Percentiles rank a stretch among this genome's conserved stretches.
These are phyloP conservation scores for Thalassia testudinum DNA, from an alignment of 116 monocot genomes.

Conservation along the genomic window DNA sequence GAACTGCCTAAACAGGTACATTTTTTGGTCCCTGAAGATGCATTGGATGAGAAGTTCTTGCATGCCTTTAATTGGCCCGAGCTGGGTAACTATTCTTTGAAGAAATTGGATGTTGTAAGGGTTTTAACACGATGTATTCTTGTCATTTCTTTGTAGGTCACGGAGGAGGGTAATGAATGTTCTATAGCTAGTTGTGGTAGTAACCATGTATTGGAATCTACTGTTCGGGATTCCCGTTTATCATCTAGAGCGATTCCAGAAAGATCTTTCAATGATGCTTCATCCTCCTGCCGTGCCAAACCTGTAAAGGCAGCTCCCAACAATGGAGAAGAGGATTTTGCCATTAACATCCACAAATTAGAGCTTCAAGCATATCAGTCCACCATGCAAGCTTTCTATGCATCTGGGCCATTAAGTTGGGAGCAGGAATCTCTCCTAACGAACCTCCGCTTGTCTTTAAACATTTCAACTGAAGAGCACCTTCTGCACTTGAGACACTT, in stretches of 20 bases:
- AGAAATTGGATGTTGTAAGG: no score
- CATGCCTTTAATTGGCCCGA: no score
- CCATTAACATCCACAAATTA: slow-evolving; percentile 30
- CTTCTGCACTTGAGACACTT: slow-evolving; percentile 32
- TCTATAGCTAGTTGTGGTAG: slow-evolving; percentile 1
- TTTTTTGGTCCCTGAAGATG: no score
- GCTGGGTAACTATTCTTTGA: no score
- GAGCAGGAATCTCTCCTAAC: slow-evolving; percentile 54
- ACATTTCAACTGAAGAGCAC: slow-evolving; percentile 68
- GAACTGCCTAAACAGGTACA: no score
- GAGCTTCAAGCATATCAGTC: slow-evolving; percentile 57
- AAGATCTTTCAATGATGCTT: slow-evolving; percentile 7
- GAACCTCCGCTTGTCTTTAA: slow-evolving; percentile 41
- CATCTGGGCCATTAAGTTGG: slow-evolving; percentile 70
- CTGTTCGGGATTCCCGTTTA: not conserved
- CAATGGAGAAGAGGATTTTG: slow-evolving; percentile 9
- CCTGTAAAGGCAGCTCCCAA: not conserved
- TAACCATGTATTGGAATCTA: not conserved
- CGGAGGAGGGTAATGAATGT: not conserved
- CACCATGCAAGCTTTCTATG: slow-evolving; percentile 39
- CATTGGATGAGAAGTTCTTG: no score
- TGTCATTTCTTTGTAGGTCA: not conserved
- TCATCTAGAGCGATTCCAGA: not conserved
- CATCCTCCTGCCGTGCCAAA: slow-evolving; percentile 4
- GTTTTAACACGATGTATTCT: not conserved